Conservation (phyloP, 441 rosid genomes). For the Pelargonium cotyledonis region DNA sequence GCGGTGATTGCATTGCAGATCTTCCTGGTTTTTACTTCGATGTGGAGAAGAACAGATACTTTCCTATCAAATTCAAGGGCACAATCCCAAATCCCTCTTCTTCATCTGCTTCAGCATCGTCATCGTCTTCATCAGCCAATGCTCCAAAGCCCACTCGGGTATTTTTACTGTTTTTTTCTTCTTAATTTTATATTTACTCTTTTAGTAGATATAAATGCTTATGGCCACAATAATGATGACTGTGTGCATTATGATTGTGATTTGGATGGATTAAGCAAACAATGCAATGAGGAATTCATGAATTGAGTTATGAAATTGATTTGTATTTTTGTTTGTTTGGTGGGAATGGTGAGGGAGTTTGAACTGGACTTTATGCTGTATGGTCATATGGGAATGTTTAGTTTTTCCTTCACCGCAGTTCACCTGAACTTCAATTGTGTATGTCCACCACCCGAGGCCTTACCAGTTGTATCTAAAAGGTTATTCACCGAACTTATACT, state of each 20-base stretch:
- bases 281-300: neutral
- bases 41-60: constrained; percentile 2
- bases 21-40: constrained; percentile 3
- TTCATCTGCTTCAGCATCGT: neutral
- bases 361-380: too few species aligned
- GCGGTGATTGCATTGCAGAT: neutral
- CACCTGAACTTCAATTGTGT: neutral
- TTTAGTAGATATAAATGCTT: too few species aligned
- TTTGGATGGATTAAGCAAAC: neutral
- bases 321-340: too few species aligned
- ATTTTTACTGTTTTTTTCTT: neutral
- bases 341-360: too few species aligned
- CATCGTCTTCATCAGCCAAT: neutral
- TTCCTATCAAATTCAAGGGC: constrained; percentile 6
- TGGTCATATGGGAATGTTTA: too few species aligned
- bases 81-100: neutral
- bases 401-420: too few species aligned
- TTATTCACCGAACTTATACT: neutral
- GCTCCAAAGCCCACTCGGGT: neutral
- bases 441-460: neutral
- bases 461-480: neutral
- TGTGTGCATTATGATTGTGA: constrained; percentile 1
- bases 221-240: neutral
- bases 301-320: too few species aligned
- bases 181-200: too few species aligned